Conservation (phyloP, 2,329 filamentous ascomycete genomes). For the Chalaropsis ovoidea region DNA sequence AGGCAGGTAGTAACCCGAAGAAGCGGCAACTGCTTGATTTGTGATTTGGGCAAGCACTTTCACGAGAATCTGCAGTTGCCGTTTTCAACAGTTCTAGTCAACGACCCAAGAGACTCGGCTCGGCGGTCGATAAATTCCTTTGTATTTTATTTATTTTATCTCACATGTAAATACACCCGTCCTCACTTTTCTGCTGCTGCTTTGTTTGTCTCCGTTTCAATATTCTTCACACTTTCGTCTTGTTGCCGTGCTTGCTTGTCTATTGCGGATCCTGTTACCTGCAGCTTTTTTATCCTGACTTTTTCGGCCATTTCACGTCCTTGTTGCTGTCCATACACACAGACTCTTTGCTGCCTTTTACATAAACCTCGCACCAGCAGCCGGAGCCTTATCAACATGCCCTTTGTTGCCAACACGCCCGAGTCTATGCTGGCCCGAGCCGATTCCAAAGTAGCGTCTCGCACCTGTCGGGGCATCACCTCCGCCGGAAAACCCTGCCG, state of each 20-base stretch:
- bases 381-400: conserved; percentile 30
- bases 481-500: conserved; percentile 73
- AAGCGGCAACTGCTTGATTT: neutral
- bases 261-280: neutral
- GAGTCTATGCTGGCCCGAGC: conserved; percentile 41
- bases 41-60: conserved; percentile 1
- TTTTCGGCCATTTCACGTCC: too few species aligned
- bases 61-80: conserved; percentile 9
- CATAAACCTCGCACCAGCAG: neutral
- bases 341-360: neutral
- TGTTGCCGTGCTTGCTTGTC: neutral
- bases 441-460: conserved; percentile 73
- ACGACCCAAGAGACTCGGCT: neutral
- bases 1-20: neutral
- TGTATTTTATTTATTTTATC: neutral
- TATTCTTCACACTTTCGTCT: too few species aligned
- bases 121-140: neutral
- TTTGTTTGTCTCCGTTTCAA: too few species aligned
- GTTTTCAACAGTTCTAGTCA: neutral
- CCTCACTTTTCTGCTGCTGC: too few species aligned
- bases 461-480: conserved; percentile 83
- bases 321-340: neutral
- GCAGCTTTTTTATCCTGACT: neutral
- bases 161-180: too few species aligned
- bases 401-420: conserved; percentile 34